These are phyloP conservation scores for Backusella australiensis DNA, from an alignment of 192 early-diverging fungal species.

Conservation along the genomic window DNA sequence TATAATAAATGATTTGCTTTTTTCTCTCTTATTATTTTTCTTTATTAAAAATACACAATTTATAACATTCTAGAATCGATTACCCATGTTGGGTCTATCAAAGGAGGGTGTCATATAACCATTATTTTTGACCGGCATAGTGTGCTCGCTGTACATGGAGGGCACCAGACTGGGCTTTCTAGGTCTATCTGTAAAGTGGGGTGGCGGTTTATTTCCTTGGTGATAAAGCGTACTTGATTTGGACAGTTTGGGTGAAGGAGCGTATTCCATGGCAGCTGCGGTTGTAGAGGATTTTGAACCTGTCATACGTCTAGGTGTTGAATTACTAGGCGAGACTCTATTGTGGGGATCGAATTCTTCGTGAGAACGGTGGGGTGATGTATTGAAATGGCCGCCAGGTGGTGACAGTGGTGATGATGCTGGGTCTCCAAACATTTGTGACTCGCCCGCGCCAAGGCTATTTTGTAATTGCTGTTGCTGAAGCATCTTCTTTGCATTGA, in stretches of 20 bases:
- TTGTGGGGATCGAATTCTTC: background rate
- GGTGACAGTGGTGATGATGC: background rate
- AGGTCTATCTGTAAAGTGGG: background rate
- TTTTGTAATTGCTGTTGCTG: constrained; percentile 34
- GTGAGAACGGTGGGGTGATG: background rate
- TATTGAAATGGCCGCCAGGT: background rate
- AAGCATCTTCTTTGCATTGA: constrained; percentile 52
- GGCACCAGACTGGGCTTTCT: constrained; percentile 8
- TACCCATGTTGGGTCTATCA: constrained; percentile 12
- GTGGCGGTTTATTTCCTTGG: background rate
- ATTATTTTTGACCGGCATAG: background rate
- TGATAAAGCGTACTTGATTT: constrained; percentile 7
- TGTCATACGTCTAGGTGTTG: background rate
- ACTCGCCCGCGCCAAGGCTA: background rate
- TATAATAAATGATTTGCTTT: background rate
- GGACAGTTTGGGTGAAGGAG: constrained; percentile 13
- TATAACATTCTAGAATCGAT: constrained; percentile 6
- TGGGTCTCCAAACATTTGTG: background rate
- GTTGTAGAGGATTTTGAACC: constrained; percentile 12
- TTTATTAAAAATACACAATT: background rate
- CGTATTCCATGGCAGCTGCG: background rate
- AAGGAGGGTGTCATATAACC: background rate
- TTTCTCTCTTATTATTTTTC: background rate
- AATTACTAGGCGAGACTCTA: constrained; percentile 5
- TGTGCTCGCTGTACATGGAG: background rate